Base-by-base conservation (phyloP, 768 basidiomycete species). In the Plicaturopsis crispa region DNA sequence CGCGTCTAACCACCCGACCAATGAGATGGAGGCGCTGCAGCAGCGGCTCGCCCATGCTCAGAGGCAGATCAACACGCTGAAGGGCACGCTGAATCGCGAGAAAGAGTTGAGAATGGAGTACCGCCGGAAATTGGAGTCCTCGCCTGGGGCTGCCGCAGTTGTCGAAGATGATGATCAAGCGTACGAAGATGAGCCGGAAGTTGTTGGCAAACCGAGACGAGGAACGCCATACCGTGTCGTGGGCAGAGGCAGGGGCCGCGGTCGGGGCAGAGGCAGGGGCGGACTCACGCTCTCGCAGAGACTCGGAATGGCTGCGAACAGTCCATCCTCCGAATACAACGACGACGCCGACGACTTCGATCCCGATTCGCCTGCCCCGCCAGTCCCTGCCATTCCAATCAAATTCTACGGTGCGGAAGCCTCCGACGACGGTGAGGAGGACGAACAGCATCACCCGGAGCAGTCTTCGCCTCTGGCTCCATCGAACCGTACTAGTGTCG, bases 31-130 rank as follows among this genome's bases (percentile, higher is more conserved):
- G 49, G 75, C 79, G 1, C 62, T 91, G 11, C 81, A 88, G 43
- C 82, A 89, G 51, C 70, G 81, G 19, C 68, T 92, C 24, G 83
- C 86, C 8, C 88, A 91, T 56, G 85, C 90, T 4, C 87, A 92
- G 56, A 68, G 89, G 43, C 88, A 89, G 51, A 81, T 92, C 51
- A 73, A 68, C 44, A 89, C 88, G 12, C 73, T 92, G 43, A 85
- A 87, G 51, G 75, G 81, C 34, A 79, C 80, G 1, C 56, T 92
- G 37, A 76, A 78, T 51, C 70, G 88, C 42, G 90, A 92, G 71
- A 91, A 89, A 62, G 82, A 87, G 63, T 63, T 79, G 39, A 75
- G 82, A 23, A 74, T 88, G 53, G 80, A 82, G 38, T 75, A 76
- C 41, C 66, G 63, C 51, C 65, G 78, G 40, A 70, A 68, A 52